Percentiles rank a stretch among this genome's conserved stretches.
These are phyloP conservation scores for Chlamydomonas schloesseri DNA, from an alignment of 139 green algal species.

Conservation along the genomic window DNA sequence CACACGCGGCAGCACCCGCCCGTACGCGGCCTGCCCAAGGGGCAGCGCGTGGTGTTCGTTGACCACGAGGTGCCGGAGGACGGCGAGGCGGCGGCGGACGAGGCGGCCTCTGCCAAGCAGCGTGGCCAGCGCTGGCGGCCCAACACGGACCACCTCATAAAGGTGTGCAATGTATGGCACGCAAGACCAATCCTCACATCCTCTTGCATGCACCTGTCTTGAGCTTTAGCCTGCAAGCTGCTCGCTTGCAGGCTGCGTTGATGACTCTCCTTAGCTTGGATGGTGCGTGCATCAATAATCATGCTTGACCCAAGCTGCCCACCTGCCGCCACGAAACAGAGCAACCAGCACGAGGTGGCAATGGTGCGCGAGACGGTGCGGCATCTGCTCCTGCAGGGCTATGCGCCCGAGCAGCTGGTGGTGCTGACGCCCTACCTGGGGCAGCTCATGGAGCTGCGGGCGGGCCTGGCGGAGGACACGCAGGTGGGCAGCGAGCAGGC, in stretches of 20 bases:
- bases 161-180: too few species aligned
- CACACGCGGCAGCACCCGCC: slow-evolving; percentile 33
- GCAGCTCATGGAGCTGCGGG: slow-evolving; percentile 75
- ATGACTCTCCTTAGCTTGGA: too few species aligned
- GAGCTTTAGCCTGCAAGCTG: too few species aligned
- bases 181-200: too few species aligned
- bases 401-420: slow-evolving; percentile 69
- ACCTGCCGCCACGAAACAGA: too few species aligned
- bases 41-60: slow-evolving; percentile 59
- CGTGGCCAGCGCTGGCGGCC: too few species aligned
- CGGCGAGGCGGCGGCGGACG: slow-evolving; percentile 23
- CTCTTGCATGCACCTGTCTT: too few species aligned
- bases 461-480: slow-evolving; percentile 33
- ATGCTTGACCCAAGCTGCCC: too few species aligned
- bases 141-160: too few species aligned
- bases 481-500: background rate
- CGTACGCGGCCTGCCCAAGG: slow-evolving; percentile 51
- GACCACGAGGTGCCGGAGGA: slow-evolving; percentile 60
- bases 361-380: slow-evolving; percentile 63
- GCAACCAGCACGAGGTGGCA: slow-evolving; percentile 61
- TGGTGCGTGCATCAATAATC: too few species aligned
- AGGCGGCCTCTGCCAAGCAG: too few species aligned
- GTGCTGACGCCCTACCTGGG: slow-evolving; percentile 87
- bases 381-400: slow-evolving; percentile 80
- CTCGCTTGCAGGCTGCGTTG: too few species aligned